Evolutionary conservation across 108 stramenopile genomes (phyloP).

Genomic region (Thalassiosira profunda): DNA sequence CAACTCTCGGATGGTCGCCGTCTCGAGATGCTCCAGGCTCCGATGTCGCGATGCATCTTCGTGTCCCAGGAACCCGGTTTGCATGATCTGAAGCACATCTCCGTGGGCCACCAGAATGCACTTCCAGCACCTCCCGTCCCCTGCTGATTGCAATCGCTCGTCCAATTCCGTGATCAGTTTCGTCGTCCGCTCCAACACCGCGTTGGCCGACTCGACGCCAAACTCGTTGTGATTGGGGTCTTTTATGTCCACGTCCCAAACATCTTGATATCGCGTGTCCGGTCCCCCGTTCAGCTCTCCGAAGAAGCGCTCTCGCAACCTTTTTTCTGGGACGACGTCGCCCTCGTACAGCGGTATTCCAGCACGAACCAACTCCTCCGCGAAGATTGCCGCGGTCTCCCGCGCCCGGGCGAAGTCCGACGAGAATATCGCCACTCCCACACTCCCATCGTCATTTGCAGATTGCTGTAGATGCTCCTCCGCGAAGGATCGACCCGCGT

Average conservation of each 20-base stretch:
- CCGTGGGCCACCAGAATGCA: slow-evolving; percentile 88
- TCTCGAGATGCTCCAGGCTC: slow-evolving; percentile 82
- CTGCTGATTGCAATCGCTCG: slow-evolving; percentile 20
- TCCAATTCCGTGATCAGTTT: slow-evolving; percentile 63
- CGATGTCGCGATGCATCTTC: slow-evolving; percentile 69
- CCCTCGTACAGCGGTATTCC: slow-evolving; percentile 39
- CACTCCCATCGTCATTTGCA: background rate
- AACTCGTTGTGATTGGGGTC: slow-evolving; percentile 64
- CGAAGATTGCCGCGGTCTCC: slow-evolving; percentile 73
- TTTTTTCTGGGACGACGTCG: slow-evolving; percentile 53
- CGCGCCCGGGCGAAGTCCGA: slow-evolving; percentile 73
- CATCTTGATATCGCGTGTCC: slow-evolving; percentile 74
- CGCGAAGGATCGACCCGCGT: slow-evolving; percentile 63
- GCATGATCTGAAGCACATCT: slow-evolving; percentile 91
- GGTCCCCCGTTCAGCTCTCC: slow-evolving; percentile 71
- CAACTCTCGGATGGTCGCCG: slow-evolving; percentile 71
- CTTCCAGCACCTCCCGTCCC: slow-evolving; percentile 30
- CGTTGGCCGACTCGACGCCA: slow-evolving; percentile 79
- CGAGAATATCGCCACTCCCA: slow-evolving; percentile 58
- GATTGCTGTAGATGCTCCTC: slow-evolving; percentile 3
- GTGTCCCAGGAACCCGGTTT: slow-evolving; percentile 74
- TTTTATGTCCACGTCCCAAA: slow-evolving; percentile 77
- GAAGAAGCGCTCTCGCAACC: slow-evolving; percentile 89
- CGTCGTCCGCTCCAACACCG: slow-evolving; percentile 71
- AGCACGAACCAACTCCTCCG: slow-evolving; percentile 22